Percentiles rank a stretch among this genome's conserved stretches.
phyloP scores from a whole-genome alignment of 768 basidiomycete genomes.

The Candolleomyces eurysporus region DNA sequence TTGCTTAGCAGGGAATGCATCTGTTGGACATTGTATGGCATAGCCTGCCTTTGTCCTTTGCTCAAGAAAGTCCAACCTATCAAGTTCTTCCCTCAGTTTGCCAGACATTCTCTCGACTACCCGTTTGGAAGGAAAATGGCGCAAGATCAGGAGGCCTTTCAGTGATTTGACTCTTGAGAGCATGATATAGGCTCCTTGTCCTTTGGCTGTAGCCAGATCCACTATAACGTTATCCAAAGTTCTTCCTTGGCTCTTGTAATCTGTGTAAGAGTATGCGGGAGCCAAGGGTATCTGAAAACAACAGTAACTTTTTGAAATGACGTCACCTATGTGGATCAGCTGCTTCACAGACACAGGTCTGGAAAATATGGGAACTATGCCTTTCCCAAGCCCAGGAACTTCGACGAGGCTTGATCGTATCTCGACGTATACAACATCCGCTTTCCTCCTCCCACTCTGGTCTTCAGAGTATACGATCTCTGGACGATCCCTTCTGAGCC shows the following conservation, averaged over 20 bases:
- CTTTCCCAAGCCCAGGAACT: not conserved
- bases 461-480: constrained; percentile 12
- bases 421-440: constrained; percentile 8
- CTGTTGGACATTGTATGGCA: too few relatives aligned
- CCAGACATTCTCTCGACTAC: constrained; percentile 13
- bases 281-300: constrained; percentile 19
- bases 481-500: constrained; percentile 14
- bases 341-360: not conserved
- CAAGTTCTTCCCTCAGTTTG: constrained; percentile 10
- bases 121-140: constrained; percentile 18
- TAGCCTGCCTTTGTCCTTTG: too few relatives aligned
- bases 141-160: constrained; percentile 18
- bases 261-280: constrained; percentile 25
- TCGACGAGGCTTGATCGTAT: constrained; percentile 1
- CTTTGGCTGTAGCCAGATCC: constrained; percentile 16
- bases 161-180: constrained; percentile 22
- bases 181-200: constrained; percentile 27
- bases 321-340: not conserved
- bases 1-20: too few relatives aligned
- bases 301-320: not conserved
- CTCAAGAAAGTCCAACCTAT: not conserved
- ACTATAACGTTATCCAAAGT: constrained; percentile 20
- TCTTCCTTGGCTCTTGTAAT: constrained; percentile 25
- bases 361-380: constrained; percentile 13
- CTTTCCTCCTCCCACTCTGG: not conserved